Evolutionary conservation across 345 rosid genomes (phyloP), one percentile per base, ranked within the genome.

Genomic region (Pistacia integerrima): DNA sequence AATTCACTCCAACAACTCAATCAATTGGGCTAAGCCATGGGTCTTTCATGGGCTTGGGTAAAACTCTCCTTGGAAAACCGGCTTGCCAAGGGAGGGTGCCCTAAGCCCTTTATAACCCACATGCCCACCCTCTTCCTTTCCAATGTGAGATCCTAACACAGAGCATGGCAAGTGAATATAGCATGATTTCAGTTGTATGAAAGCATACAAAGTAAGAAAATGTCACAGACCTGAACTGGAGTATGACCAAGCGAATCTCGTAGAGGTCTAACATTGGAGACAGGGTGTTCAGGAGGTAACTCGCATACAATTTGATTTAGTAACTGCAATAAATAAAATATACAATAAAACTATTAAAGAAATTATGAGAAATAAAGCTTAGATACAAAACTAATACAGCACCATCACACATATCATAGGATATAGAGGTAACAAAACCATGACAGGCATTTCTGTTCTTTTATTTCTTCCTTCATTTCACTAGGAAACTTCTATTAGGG

Each of bases 301-400:
- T 87, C 91, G 35, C 91, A 90, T 1, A 90, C 91, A 69, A 90
- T 90, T 85, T 90, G 90, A 84, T 90, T 89, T 38, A 89, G 54
- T 65, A 90, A 76, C 93, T 90, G 87, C 83, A 80, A 58, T 41
- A 65, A 69, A 60, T 28, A 71, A 57, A 10, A n/a, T 14, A 22
- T n/a, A 57, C 8, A 49, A 64, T n/a, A 64, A 66, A 8, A 10
- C 18, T 22, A 72, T 54, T 0, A 51, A 64, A 35, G 13, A 33
- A 14, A 38, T 35, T 54, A 33, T 59, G 25, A 46, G 20, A 59
- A 54, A 55, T 10, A 65, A 65, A 33, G 11, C 38, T 25, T 8
- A 41, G 25, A 12, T 57, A 16, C 22, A 41, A n/a, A 7, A 57
- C 36, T 28, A 11, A 0, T 57, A 25, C 35, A 66, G 56, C 36